Evolutionary conservation across 2,329 filamentous ascomycete species (phyloP).

Genomic region (Rhynchosporium secalis): DNA sequence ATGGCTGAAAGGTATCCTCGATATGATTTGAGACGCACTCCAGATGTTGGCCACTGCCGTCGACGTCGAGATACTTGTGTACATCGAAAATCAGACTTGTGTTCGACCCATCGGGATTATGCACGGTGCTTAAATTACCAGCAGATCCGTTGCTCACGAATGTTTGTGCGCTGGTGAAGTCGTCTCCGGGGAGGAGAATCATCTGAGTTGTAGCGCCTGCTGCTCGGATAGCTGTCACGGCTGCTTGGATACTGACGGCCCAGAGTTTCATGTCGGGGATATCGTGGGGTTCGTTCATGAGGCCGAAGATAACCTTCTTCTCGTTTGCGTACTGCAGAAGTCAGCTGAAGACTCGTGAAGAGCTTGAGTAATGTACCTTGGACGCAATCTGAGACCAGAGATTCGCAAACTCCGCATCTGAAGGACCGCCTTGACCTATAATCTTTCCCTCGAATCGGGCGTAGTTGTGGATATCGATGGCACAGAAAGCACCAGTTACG

Average conservation of each 20-base stretch:
- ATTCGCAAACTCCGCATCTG: slow-evolving; percentile 55
- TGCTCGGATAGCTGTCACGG: slow-evolving; percentile 63
- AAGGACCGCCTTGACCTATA: slow-evolving; percentile 65
- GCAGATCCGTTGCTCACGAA: slow-evolving; percentile 53
- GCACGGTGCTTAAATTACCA: slow-evolving; percentile 52
- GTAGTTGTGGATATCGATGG: slow-evolving; percentile 60
- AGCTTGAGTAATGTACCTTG: slow-evolving; percentile 30
- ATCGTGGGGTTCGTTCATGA: slow-evolving; percentile 69
- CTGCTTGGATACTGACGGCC: slow-evolving; percentile 61
- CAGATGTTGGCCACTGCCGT: slow-evolving; percentile 54
- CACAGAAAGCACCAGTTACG: slow-evolving; percentile 56
- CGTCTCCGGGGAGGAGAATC: slow-evolving; percentile 61
- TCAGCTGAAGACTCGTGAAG: neutral
- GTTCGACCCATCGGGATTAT: slow-evolving; percentile 59
- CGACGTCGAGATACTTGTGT: slow-evolving; percentile 61
- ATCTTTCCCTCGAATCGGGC: slow-evolving; percentile 62
- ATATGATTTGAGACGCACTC: slow-evolving; percentile 57
- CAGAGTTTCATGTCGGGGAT: slow-evolving; percentile 51
- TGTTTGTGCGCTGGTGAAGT: slow-evolving; percentile 54
- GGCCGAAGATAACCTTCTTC: slow-evolving; percentile 59
- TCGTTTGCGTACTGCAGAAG: slow-evolving; percentile 51
- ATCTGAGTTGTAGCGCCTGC: slow-evolving; percentile 61
- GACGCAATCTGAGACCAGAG: slow-evolving; percentile 60
- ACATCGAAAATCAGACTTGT: slow-evolving; percentile 58
- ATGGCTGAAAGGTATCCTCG: slow-evolving; percentile 46